Evolutionary conservation across 2,329 filamentous ascomycete genomes (phyloP).

Genomic region (Pseudopithomyces chartarum): DNA sequence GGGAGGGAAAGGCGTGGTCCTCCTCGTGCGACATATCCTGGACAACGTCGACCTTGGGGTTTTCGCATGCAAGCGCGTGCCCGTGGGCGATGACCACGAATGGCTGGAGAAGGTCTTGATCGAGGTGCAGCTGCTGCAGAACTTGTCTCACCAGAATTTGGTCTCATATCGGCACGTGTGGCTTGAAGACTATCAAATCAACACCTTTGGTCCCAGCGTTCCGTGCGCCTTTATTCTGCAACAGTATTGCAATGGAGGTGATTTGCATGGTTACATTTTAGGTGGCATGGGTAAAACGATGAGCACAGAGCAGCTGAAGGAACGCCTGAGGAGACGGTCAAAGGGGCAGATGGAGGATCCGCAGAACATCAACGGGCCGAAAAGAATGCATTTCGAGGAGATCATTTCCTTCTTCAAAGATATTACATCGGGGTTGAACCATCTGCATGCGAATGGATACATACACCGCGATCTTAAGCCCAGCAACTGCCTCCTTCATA

Average conservation of each 20-base stretch:
- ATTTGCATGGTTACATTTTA: slow-evolving; percentile 86
- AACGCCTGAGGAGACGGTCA: slow-evolving; percentile 80
- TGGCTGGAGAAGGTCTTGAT: slow-evolving; percentile 95
- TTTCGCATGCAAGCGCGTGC: slow-evolving; percentile 96
- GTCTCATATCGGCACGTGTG: slow-evolving; percentile 97
- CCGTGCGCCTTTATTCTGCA: slow-evolving; percentile 97
- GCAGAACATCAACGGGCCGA: slow-evolving; percentile 55
- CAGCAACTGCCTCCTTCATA: slow-evolving; percentile 89
- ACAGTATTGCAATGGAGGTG: slow-evolving; percentile 94
- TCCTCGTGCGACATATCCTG: slow-evolving; percentile 90
- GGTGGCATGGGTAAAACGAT: slow-evolving; percentile 64
- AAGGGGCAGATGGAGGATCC: slow-evolving; percentile 74
- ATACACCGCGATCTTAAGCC: slow-evolving; percentile 97
- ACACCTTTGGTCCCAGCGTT: slow-evolving; percentile 83
- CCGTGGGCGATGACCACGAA: slow-evolving; percentile 87
- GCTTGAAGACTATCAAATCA: slow-evolving; percentile 87
- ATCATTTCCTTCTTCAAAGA: slow-evolving; percentile 98
- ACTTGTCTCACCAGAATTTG: slow-evolving; percentile 90
- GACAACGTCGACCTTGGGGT: slow-evolving; percentile 87
- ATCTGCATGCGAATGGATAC: slow-evolving; percentile 88
- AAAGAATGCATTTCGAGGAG: slow-evolving; percentile 77
- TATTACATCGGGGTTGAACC: slow-evolving; percentile 87
- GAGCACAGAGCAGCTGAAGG: slow-evolving; percentile 86
- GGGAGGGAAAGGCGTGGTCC: slow-evolving; percentile 91
- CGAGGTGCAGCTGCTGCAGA: slow-evolving; percentile 90